A percentile compares a stretch with the other conserved stretches of the same genome.
phyloP scores from a whole-genome alignment of 306 rosid genomes.

The Cucurbita maxima region DNA sequence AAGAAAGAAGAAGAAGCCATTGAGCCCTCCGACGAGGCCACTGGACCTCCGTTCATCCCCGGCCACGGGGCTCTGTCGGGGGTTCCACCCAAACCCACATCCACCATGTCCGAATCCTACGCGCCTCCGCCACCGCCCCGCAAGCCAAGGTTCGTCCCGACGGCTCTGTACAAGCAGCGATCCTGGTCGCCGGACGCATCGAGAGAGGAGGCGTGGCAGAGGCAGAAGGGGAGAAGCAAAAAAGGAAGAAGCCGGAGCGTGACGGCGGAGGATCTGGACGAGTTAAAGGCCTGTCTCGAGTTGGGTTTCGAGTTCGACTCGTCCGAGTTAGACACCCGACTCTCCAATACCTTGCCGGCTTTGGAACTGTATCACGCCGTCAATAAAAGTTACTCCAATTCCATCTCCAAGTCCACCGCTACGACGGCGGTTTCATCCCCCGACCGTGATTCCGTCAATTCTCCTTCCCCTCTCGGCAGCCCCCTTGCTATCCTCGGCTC shows the following conservation, averaged over 20 bases:
- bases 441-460: conserved; percentile 15
- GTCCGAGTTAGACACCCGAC: conserved; percentile 32
- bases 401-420: not conserved
- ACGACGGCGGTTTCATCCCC: conserved; percentile 9
- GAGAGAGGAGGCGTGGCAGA: conserved; percentile 69
- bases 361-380: conserved; percentile 43
- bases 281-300: conserved; percentile 66
- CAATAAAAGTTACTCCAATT: conserved; percentile 27
- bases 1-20: not conserved
- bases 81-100: not conserved
- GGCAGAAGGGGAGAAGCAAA: conserved; percentile 21
- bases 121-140: conserved; percentile 2
- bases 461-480: conserved; percentile 10
- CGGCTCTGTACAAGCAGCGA: conserved; percentile 36
- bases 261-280: conserved; percentile 52
- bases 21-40: not conserved
- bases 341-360: conserved; percentile 45
- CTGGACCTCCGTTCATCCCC: not conserved
- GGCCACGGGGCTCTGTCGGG: not conserved
- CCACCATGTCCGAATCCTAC: conserved; percentile 18
- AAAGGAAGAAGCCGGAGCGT: conserved; percentile 26
- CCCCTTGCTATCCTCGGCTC: conserved; percentile 24
- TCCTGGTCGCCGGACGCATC: conserved; percentile 58
- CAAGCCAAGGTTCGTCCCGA: not conserved
- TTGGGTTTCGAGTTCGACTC: conserved; percentile 66